Evolutionary conservation across 805 yeast species (phyloP).

Genomic region (Metschnikowia peoriensis): DNA sequence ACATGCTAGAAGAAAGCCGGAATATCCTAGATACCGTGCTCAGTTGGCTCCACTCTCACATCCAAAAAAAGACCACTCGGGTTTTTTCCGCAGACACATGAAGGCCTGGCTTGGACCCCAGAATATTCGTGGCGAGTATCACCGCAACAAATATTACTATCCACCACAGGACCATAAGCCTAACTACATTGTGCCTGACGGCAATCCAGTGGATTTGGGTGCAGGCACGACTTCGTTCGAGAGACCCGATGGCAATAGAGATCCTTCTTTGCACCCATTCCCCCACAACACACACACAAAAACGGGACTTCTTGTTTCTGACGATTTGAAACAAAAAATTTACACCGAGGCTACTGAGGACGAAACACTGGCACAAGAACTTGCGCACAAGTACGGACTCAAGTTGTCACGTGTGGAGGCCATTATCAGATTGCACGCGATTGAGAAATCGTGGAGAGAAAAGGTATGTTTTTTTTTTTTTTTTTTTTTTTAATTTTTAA

Average conservation of each 20-base stretch:
- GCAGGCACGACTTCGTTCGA: slow-evolving; percentile 24
- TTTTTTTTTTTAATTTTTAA: not conserved
- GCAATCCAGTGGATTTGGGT: slow-evolving; percentile 24
- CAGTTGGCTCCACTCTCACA: slow-evolving; percentile 30
- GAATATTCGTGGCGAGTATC: slow-evolving; percentile 80
- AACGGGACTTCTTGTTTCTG: slow-evolving; percentile 62
- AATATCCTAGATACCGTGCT: slow-evolving; percentile 35
- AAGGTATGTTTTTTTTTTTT: slow-evolving; percentile 48
- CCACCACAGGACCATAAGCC: slow-evolving; percentile 69
- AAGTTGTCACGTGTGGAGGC: slow-evolving; percentile 89
- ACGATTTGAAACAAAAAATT: slow-evolving; percentile 59
- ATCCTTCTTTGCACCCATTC: slow-evolving; percentile 66
- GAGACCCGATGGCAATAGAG: slow-evolving; percentile 15
- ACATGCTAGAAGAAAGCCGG: slow-evolving; percentile 27
- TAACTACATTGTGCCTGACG: slow-evolving; percentile 65
- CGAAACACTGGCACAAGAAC: slow-evolving; percentile 61
- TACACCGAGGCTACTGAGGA: slow-evolving; percentile 53
- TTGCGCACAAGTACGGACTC: slow-evolving; percentile 75
- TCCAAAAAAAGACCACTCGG: slow-evolving; percentile 41
- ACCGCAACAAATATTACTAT: slow-evolving; percentile 67
- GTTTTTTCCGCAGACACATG: slow-evolving; percentile 62
- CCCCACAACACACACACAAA: slow-evolving; percentile 69
- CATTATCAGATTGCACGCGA: slow-evolving; percentile 60
- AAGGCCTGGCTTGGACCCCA: slow-evolving; percentile 78
- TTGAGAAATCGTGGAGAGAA: slow-evolving; percentile 62